Percentiles rank a stretch among this genome's conserved stretches.
Conservation (phyloP, 345 rosid genomes). For the Conringia planisiliqua region DNA sequence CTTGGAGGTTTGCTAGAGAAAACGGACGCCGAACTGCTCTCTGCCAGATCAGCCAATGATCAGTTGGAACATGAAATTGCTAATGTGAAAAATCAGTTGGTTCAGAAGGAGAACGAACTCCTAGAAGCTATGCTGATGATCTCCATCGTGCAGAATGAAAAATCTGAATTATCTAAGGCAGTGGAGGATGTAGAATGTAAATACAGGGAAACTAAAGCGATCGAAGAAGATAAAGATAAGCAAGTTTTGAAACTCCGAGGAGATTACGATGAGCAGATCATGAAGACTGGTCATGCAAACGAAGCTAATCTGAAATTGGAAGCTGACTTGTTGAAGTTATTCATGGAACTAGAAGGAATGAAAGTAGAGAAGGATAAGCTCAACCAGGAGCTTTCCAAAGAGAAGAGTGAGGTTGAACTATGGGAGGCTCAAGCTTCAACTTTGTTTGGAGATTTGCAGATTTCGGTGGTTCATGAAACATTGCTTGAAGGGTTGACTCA, state of each 20-base stretch:
- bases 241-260: conserved; percentile 50
- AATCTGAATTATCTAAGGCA: conserved; percentile 36
- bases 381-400: conserved; percentile 47
- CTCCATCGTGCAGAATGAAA: conserved; percentile 37
- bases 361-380: conserved; percentile 49
- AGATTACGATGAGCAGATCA: conserved; percentile 46
- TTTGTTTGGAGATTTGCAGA: conserved; percentile 53
- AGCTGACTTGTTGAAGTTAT: conserved; percentile 42
- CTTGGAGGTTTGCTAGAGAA: conserved; percentile 40
- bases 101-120: conserved; percentile 46
- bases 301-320: conserved; percentile 51
- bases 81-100: conserved; percentile 39
- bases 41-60: conserved; percentile 41
- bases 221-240: conserved; percentile 47
- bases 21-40: conserved; percentile 40
- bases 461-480: conserved; percentile 47
- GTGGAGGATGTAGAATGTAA: conserved; percentile 57
- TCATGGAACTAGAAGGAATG: conserved; percentile 44
- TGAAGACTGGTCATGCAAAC: conserved; percentile 38
- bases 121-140: conserved; percentile 44
- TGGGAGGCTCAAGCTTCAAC: conserved; percentile 63
- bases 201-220: conserved; percentile 50
- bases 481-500: conserved; percentile 53
- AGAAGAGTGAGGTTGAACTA: conserved; percentile 41
- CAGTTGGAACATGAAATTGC: conserved; percentile 48